A percentile compares a stretch with the other conserved stretches of the same genome.
Conservation (phyloP, 441 rosid species). For the Cnidoscolus chayamansa region DNA sequence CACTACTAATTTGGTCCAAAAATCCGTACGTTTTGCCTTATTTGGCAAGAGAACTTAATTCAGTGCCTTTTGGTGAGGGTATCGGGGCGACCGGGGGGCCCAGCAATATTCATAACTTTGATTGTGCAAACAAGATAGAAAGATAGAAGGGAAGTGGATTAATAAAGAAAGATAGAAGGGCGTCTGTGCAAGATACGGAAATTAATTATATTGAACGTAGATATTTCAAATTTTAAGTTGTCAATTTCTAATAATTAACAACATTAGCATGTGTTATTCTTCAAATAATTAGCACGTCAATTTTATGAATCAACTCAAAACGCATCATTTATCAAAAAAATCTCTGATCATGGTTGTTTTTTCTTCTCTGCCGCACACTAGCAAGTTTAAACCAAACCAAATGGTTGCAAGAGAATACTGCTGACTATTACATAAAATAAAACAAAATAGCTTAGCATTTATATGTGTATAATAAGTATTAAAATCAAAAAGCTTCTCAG, state of each 20-base stretch:
- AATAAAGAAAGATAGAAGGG: not conserved
- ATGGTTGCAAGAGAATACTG: too few relatives aligned
- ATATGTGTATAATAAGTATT: too few relatives aligned
- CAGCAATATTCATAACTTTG: not conserved
- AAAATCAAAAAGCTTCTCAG: too few relatives aligned
- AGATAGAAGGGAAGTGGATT: not conserved
- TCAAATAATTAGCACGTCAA: too few relatives aligned
- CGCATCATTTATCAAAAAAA: not conserved
- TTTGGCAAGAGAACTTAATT: not conserved
- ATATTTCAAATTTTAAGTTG: not conserved
- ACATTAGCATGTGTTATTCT: too few relatives aligned
- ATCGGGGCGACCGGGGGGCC: slow-evolving; percentile 4
- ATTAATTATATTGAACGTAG: not conserved
- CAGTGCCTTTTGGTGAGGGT: not conserved
- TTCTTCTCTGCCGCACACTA: not conserved
- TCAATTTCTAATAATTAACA: too few relatives aligned
- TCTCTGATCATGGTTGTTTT: not conserved
- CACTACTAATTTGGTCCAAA: not conserved
- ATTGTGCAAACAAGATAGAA: not conserved
- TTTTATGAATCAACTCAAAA: not conserved
- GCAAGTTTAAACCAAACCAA: too few relatives aligned
- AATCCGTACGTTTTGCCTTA: not conserved
- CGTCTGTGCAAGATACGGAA: not conserved
- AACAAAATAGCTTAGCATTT: too few relatives aligned
- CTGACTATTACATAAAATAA: too few relatives aligned